phyloP scores from a whole-genome alignment of 257 asterid species.

The Solanum piurae region DNA sequence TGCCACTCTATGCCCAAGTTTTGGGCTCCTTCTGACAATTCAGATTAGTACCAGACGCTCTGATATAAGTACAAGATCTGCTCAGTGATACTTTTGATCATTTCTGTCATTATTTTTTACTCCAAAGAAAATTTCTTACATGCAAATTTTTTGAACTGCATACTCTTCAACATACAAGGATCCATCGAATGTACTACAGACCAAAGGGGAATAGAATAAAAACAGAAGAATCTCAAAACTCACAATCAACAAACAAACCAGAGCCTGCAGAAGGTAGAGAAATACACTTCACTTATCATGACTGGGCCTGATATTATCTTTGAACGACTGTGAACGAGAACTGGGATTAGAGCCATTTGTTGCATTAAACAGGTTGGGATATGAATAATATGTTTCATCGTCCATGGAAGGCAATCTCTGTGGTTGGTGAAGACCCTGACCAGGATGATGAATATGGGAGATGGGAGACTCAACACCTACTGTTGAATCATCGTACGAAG shows the following conservation, averaged over 20 bases:
- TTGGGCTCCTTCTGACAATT: background rate
- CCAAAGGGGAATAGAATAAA: background rate
- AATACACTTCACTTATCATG: conserved; percentile 11
- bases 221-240: background rate
- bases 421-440: conserved; percentile 40
- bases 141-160: background rate
- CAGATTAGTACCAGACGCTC: background rate
- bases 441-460: conserved; percentile 7
- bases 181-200: background rate
- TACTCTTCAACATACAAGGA: background rate
- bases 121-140: background rate
- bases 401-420: conserved; percentile 74
- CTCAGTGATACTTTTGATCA: background rate
- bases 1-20: background rate
- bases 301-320: conserved; percentile 25
- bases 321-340: conserved; percentile 29
- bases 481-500: conserved; percentile 14
- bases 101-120: background rate
- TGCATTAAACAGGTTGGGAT: conserved; percentile 60
- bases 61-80: background rate
- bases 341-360: conserved; percentile 39
- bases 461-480: conserved; percentile 14
- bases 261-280: background rate
- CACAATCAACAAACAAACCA: background rate
- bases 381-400: conserved; percentile 60